These are phyloP conservation scores for Chaetomidium leptoderma DNA, from an alignment of 495 filamentous ascomycete species.

Conservation along the genomic window DNA sequence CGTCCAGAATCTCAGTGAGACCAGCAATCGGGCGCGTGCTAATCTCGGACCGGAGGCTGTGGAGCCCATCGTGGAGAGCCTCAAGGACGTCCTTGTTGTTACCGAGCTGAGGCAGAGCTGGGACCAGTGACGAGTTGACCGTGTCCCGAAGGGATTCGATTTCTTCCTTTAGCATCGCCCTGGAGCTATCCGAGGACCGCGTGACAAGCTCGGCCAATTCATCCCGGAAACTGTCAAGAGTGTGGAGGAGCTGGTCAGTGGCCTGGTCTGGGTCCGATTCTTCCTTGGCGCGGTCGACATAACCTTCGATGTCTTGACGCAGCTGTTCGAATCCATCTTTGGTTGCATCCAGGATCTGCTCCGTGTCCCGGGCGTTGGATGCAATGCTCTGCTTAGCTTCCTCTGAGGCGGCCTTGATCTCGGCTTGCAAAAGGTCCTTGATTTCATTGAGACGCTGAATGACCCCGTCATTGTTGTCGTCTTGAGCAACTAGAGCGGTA, in stretches of 20 bases:
- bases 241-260: conserved; percentile 65
- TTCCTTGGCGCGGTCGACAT: conserved; percentile 64
- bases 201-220: conserved; percentile 58
- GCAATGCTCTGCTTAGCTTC: conserved; percentile 72
- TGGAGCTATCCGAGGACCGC: conserved; percentile 42
- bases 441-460: conserved; percentile 70
- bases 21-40: conserved; percentile 49
- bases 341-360: conserved; percentile 77
- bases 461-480: conserved; percentile 53
- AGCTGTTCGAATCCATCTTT: conserved; percentile 80
- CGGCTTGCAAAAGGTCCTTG: conserved; percentile 63
- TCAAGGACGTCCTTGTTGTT: conserved; percentile 59
- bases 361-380: conserved; percentile 69
- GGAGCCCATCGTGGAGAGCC: conserved; percentile 64
- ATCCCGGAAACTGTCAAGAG: conserved; percentile 65
- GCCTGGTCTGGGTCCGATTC: conserved; percentile 70
- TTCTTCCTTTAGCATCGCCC: conserved; percentile 70
- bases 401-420: conserved; percentile 55
- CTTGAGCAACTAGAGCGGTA: conserved; percentile 33
- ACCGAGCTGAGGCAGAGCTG: conserved; percentile 44
- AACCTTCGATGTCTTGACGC: conserved; percentile 74
- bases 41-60: conserved; percentile 63
- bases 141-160: conserved; percentile 72
- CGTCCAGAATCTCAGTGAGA: conserved; percentile 73
- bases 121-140: conserved; percentile 64